These are phyloP conservation scores for Pascua guehoae DNA, from an alignment of 1,284 basidiomycete species.

Conservation along the genomic window DNA sequence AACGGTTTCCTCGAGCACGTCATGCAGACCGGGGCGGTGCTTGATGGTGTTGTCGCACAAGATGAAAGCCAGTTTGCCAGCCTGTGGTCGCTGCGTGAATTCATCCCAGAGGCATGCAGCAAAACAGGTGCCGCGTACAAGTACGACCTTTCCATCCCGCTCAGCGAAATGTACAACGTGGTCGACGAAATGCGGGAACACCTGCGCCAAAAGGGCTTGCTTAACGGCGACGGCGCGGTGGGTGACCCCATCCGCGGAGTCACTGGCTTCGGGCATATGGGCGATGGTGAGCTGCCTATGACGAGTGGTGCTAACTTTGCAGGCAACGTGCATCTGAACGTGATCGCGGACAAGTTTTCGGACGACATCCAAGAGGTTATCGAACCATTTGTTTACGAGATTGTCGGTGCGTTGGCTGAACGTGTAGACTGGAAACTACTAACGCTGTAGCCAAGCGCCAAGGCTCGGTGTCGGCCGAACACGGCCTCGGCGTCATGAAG, in stretches of 20 bases:
- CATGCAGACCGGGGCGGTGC: slow-evolving; percentile 69
- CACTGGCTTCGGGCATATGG: slow-evolving; percentile 87
- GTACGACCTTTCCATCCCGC: slow-evolving; percentile 87
- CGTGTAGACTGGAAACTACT: neutral
- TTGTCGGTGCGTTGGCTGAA: slow-evolving; percentile 55
- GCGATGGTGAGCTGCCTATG: slow-evolving; percentile 64
- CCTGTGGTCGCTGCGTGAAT: slow-evolving; percentile 87
- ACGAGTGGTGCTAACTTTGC: neutral
- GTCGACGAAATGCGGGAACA: slow-evolving; percentile 73
- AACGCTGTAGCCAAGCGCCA: slow-evolving; percentile 53
- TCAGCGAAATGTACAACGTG: slow-evolving; percentile 76
- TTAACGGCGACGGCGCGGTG: slow-evolving; percentile 54
- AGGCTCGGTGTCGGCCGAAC: slow-evolving; percentile 94
- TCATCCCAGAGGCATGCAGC: slow-evolving; percentile 80
- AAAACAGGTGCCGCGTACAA: slow-evolving; percentile 93
- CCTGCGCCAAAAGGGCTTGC: slow-evolving; percentile 65
- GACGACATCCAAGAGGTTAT: slow-evolving; percentile 77
- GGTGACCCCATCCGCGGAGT: slow-evolving; percentile 67
- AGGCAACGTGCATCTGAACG: slow-evolving; percentile 93
- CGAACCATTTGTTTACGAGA: slow-evolving; percentile 92
- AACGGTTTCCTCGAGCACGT: slow-evolving; percentile 69
- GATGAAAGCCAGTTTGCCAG: slow-evolving; percentile 79
- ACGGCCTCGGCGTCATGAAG: slow-evolving; percentile 90
- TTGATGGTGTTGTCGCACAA: slow-evolving; percentile 83
- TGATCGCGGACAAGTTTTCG: slow-evolving; percentile 75